phyloP scores from a whole-genome alignment of 768 basidiomycete genomes.

The Tricholoma saponaceum region DNA sequence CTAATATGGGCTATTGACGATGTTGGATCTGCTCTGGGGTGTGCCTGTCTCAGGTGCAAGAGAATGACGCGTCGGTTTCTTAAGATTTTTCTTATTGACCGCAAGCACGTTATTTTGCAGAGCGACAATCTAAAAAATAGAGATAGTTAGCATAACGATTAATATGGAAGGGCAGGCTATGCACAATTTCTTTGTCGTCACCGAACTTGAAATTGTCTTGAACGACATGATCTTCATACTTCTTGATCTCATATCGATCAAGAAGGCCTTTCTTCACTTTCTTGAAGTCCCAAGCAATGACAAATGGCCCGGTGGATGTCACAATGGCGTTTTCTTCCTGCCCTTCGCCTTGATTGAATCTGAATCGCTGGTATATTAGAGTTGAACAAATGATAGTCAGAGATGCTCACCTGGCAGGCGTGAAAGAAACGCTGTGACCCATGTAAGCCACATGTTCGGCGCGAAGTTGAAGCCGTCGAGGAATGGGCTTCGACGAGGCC shows the following conservation, averaged over 20 bases:
- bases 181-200: slow-evolving; percentile 92
- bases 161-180: slow-evolving; percentile 23
- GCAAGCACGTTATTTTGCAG: slow-evolving; percentile 91
- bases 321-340: slow-evolving; percentile 93
- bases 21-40: slow-evolving; percentile 50
- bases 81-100: slow-evolving; percentile 90
- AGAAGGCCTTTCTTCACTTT: slow-evolving; percentile 91
- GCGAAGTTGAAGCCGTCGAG: slow-evolving; percentile 81
- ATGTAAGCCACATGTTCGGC: slow-evolving; percentile 94
- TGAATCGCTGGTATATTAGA: slow-evolving; percentile 25
- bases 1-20: slow-evolving; percentile 67
- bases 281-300: slow-evolving; percentile 96
- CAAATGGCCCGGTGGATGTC: slow-evolving; percentile 88
- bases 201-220: slow-evolving; percentile 99
- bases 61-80: slow-evolving; percentile 75
- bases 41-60: slow-evolving; percentile 40
- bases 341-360: slow-evolving; percentile 89
- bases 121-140: slow-evolving; percentile 76
- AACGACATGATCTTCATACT: slow-evolving; percentile 90
- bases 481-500: slow-evolving; percentile 88
- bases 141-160: slow-evolving; percentile 2
- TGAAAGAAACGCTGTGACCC: slow-evolving; percentile 82
- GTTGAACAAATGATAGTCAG: background rate
- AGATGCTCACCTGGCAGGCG: slow-evolving; percentile 76
- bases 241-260: slow-evolving; percentile 95